These are phyloP conservation scores for Fusarium fujikuroi DNA, from an alignment of 2,329 filamentous ascomycete species.

Conservation along the genomic window DNA sequence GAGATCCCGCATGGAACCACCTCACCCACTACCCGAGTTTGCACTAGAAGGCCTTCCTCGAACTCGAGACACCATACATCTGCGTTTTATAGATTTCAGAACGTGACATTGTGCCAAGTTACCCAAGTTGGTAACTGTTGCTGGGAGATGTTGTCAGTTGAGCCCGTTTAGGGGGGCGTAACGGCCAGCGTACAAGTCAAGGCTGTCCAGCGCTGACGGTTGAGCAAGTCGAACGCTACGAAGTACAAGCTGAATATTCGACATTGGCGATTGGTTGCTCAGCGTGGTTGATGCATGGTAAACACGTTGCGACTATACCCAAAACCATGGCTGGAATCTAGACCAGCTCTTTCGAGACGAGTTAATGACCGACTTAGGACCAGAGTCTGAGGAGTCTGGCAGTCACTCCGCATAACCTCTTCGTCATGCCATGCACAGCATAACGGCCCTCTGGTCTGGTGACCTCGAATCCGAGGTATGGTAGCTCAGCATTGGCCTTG, in stretches of 20 bases:
- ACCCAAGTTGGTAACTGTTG: background rate
- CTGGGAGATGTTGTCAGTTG: background rate
- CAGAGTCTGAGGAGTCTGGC: background rate
- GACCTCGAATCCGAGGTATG: conserved; percentile 17
- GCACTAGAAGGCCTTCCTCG: background rate
- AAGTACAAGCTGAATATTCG: background rate
- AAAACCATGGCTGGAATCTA: conserved; percentile 11
- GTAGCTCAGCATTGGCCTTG: background rate
- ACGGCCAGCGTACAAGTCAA: background rate
- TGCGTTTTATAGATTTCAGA: background rate
- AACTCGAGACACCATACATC: conserved; percentile 14
- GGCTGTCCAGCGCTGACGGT: background rate
- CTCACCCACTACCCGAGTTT: background rate
- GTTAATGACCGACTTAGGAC: conserved; percentile 7
- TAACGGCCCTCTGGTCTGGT: conserved; percentile 11
- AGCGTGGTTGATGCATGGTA: background rate
- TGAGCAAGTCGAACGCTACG: background rate
- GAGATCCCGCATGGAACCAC: conserved; percentile 16
- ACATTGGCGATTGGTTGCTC: background rate
- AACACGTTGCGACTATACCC: background rate
- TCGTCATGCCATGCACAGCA: conserved; percentile 18
- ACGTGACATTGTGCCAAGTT: conserved; percentile 3
- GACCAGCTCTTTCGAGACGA: background rate
- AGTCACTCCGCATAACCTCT: conserved; percentile 27
- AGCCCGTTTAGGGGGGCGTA: background rate